Evolutionary conservation across 225 moss, liverwort and hornwort genomes (phyloP), one percentile per base, ranked within the genome.

Genomic region (Physcomitrium patens): DNA sequence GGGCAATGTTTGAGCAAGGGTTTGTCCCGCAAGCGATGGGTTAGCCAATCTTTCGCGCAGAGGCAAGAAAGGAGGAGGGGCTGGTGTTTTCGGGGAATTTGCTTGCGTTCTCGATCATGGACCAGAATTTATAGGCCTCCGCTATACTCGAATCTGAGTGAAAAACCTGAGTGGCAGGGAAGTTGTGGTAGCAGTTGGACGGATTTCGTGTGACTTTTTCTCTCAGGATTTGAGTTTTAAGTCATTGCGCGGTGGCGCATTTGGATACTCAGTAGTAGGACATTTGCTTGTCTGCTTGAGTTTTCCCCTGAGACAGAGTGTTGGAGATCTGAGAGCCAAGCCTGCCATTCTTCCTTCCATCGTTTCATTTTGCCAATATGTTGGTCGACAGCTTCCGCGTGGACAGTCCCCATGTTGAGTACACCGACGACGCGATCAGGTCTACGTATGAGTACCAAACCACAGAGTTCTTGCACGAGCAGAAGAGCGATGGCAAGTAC

Each of bases 301-400:
- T 6, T 23, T 6, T 8, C 12, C 6, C 5, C 24, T 17, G n/a
- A 28, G 58, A 28, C 47, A 16, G 24, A 16, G 71, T 37, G 31
- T 37, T 37, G 31, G 31, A 37, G 31, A 37, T 37, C 31, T 37
- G 31, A 37, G 1, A 37, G 31, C 31, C 5, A 7, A 37, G 5
- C 4, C 7, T 37, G 31, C 7, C 31, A 37, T 37, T 61, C 15
- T 59, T 5, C 19, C 6, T 23, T 22, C 13, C 22, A 18, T 6
- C 51, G 16, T 20, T 8, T 20, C 24, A 12, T 22, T 45, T 26
- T 45, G 22, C 37, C 50, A 84, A 56, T 28, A 94, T 94, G 91
- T 88, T 94, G 87, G 89, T 91, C 60, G 93, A 94, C 17, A 86
- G 77, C 70, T 94, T 94, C 69, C 86, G 86, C 31, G 93, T 94